These are phyloP conservation scores for Lepiota venenata DNA, from an alignment of 768 basidiomycete genomes.

Conservation along the genomic window DNA sequence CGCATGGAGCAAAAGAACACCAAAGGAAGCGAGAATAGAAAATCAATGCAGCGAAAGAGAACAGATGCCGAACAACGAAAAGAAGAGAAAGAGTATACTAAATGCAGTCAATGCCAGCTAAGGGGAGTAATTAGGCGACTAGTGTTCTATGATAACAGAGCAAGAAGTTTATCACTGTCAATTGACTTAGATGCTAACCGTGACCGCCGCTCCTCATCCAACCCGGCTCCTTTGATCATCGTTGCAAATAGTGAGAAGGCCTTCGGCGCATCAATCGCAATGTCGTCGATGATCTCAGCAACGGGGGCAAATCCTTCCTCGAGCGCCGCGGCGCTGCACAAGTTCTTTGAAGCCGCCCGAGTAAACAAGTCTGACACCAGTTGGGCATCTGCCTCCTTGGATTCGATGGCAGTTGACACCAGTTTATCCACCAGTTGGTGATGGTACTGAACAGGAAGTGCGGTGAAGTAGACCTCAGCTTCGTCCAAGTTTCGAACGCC, in stretches of 20 bases:
- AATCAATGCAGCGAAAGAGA: slow-evolving; percentile 5
- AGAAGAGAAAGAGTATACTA: slow-evolving; percentile 14
- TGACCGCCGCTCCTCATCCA: slow-evolving; percentile 57
- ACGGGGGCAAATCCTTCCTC: slow-evolving; percentile 70
- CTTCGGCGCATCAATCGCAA: slow-evolving; percentile 87
- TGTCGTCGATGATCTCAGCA: slow-evolving; percentile 81
- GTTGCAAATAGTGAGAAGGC: slow-evolving; percentile 74
- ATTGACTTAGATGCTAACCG: slow-evolving; percentile 59
- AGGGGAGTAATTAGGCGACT: slow-evolving; percentile 6
- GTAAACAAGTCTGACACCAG: slow-evolving; percentile 76
- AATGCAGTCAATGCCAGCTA: slow-evolving; percentile 10
- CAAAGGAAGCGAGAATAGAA: not conserved
- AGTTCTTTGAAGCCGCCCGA: slow-evolving; percentile 54
- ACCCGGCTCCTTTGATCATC: slow-evolving; percentile 66
- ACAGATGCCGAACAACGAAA: slow-evolving; percentile 5
- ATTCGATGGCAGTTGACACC: slow-evolving; percentile 69
- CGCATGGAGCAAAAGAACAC: slow-evolving; percentile 2
- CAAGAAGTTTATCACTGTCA: slow-evolving; percentile 58
- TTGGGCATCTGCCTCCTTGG: slow-evolving; percentile 77
- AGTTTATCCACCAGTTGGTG: slow-evolving; percentile 71
- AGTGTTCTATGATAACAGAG: slow-evolving; percentile 47
- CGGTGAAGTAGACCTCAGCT: slow-evolving; percentile 82
- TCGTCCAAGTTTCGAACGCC: slow-evolving; percentile 81
- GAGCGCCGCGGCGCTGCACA: slow-evolving; percentile 58
- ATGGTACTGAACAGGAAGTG: slow-evolving; percentile 63